Base-by-base conservation (phyloP, 2,329 filamentous ascomycete genomes). In the Diplocarpon mali region DNA sequence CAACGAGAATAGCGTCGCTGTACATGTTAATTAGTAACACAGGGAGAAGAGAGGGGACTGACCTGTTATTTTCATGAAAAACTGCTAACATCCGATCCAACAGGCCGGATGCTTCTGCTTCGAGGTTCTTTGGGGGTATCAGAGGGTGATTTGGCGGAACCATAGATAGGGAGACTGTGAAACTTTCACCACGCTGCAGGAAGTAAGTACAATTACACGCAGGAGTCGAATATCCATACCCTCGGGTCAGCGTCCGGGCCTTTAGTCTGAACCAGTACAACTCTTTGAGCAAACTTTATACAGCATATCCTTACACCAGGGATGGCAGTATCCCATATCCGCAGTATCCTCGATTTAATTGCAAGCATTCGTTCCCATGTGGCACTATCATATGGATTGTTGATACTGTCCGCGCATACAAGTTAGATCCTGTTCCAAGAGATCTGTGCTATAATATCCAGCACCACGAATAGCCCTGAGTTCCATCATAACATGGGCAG, bases 281-380 rank as follows among this genome's bases (percentile, higher is more conserved):
- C 86, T 52, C 86, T 80, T 67, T 98, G 90, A 31, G 87, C 83
- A 64, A 98, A 98, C 65, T 98, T 98, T 72, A 96, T 83, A 68
- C 92, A 96, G 70, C 88, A 94, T 63, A 96, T 82, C 57, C 82
- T 82, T 51, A 96, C 77, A 2, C 86, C 83, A 11, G 82, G 73
- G 12, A 77, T 69, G 14, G 85, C 81, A 35, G 71, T 75, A 56
- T 95, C 90, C 90, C 93, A 95, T 59, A 92, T 79, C 48, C 78
- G 79, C 48, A 98, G 66, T 54, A 98, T 92, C 57, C 81, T 84
- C 44, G 84, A 78, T 69, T 98, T 98, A 66, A 96, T 90, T 10
- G 80, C 75, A 43, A 78, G 73, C 77, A 96, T 93, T 53, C 81
- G 78, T 60, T 92, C 83, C 92, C 92, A 98, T 37, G 83, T 79